Conservation (phyloP, 129 eudicot genomes). For the carrot (Daucus carota) region DH1_v3.0 NC_030385.2:2276001-2276500, state of each 20-base stretch:
- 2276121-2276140: slow-evolving; percentile 48
- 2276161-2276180: slow-evolving; percentile 27
- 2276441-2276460: slow-evolving; percentile 47
- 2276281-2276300: slow-evolving; percentile 83
- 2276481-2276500: slow-evolving; percentile 26
- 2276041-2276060: background rate
- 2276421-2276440: slow-evolving; percentile 75
- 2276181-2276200: slow-evolving; percentile 38
- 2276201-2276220: slow-evolving; percentile 49
- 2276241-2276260: slow-evolving; percentile 83
- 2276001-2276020: no score
- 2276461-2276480: slow-evolving; percentile 80
- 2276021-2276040: no score
- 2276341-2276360: no score
- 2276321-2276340: background rate
- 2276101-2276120: slow-evolving; percentile 38
- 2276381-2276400: slow-evolving; percentile 76
- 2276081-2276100: slow-evolving; percentile 64
- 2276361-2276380: no score
- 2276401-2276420: slow-evolving; percentile 30
- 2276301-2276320: slow-evolving; percentile 12
- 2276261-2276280: slow-evolving; percentile 88
- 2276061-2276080: slow-evolving; percentile 50
- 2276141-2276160: slow-evolving; percentile 65
- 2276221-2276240: slow-evolving; percentile 57